Conservation (phyloP, 2,329 filamentous ascomycete species). For the Meredithiella fracta region DNA sequence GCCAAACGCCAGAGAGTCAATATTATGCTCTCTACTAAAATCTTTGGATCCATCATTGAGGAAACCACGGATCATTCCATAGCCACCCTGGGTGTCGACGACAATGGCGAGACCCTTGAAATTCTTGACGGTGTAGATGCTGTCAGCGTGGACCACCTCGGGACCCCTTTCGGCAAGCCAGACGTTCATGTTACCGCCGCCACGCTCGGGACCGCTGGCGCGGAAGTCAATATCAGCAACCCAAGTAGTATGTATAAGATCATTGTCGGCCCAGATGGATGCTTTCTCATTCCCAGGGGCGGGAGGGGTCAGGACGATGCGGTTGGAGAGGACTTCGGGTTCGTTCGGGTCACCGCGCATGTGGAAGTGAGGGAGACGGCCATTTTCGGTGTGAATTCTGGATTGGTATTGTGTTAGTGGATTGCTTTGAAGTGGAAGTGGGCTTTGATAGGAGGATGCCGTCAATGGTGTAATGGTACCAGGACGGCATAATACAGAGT, state of each 20-base stretch:
- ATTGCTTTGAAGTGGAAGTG: background rate
- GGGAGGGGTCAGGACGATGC: slow-evolving; percentile 78
- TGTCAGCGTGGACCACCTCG: slow-evolving; percentile 48
- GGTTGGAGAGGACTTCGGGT: slow-evolving; percentile 65
- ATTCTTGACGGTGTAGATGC: slow-evolving; percentile 66
- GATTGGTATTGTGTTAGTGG: slow-evolving; percentile 4
- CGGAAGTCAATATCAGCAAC: slow-evolving; percentile 74
- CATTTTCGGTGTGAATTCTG: slow-evolving; percentile 47
- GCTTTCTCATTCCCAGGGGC: slow-evolving; percentile 73
- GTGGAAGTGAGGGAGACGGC: slow-evolving; percentile 36
- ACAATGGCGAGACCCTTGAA: slow-evolving; percentile 88
- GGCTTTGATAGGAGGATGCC: too few species aligned
- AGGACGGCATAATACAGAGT: background rate
- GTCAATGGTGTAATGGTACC: slow-evolving; percentile 1
- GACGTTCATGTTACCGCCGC: slow-evolving; percentile 77
- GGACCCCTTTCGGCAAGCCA: slow-evolving; percentile 69
- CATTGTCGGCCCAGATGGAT: slow-evolving; percentile 58
- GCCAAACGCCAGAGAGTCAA: slow-evolving; percentile 79
- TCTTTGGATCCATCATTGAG: slow-evolving; percentile 78
- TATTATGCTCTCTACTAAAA: slow-evolving; percentile 56
- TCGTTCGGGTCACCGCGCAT: slow-evolving; percentile 36
- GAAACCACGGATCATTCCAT: slow-evolving; percentile 77
- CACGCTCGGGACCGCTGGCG: slow-evolving; percentile 68
- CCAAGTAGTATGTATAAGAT: slow-evolving; percentile 54
- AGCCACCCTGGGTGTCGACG: slow-evolving; percentile 62